Conservation (phyloP, 2,329 filamentous ascomycete genomes). For the Fusarium siculi region DNA sequence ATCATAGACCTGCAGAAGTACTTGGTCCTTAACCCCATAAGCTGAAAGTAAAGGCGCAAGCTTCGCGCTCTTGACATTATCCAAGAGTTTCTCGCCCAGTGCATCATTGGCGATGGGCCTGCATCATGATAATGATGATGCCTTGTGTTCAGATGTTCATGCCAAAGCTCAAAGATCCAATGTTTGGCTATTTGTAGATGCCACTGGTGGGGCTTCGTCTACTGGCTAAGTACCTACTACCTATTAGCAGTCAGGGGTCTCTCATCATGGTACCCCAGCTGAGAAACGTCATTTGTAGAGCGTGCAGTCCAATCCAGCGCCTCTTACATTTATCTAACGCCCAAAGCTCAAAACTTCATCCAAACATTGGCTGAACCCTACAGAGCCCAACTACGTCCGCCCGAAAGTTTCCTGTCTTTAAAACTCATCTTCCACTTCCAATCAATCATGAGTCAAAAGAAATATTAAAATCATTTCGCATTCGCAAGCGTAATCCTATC, state of each 20-base stretch:
- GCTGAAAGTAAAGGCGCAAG: neutral
- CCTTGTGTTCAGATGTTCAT: neutral
- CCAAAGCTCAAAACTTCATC: constrained; percentile 35
- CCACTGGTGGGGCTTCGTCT: constrained; percentile 9
- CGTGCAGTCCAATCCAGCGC: constrained; percentile 22
- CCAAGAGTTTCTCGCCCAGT: neutral
- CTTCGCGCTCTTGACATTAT: neutral
- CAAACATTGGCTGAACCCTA: constrained; percentile 18
- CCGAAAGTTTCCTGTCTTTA: neutral
- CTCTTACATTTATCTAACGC: constrained; percentile 31
- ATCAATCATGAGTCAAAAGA: constrained; percentile 20
- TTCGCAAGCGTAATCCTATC: constrained; percentile 7
- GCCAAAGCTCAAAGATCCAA: neutral
- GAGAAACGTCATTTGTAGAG: constrained; percentile 37
- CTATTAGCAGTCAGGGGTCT: constrained; percentile 16
- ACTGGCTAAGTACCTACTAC: neutral
- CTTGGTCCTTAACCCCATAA: neutral
- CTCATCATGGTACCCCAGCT: constrained; percentile 29
- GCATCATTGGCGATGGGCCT: neutral
- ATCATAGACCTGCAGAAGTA: neutral
- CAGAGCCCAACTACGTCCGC: constrained; percentile 11
- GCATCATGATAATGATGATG: neutral
- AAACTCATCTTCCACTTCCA: neutral
- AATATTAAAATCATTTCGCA: constrained; percentile 17
- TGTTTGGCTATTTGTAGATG: neutral